Evolutionary conservation across 192 early-diverging fungal species (phyloP), one percentile per base, ranked within the genome.

Genomic region (Coemansia sp.): DNA sequence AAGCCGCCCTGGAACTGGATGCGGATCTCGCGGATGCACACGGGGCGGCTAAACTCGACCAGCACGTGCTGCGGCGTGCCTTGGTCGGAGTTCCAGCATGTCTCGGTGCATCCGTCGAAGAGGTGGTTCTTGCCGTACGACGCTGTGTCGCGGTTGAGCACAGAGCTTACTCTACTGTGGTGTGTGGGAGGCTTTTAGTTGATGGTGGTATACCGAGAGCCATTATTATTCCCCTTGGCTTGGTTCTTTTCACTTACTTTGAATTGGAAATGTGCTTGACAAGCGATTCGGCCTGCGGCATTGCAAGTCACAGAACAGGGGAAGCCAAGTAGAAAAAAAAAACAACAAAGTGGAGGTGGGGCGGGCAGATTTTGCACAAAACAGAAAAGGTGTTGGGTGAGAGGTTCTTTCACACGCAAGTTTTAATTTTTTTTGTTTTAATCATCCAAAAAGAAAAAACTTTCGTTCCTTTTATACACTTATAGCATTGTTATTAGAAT

Each of bases 71-170:
- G 93, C 4, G 92, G 89, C 15, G 85, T 66, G 33, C 91, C 90
- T 81, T 91, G 87, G 65, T 94, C 93, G 20, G 91, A 93, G 78
- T 95, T 95, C 95, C 95, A 97, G 78, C 95, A 97, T 0, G 95
- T 97, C 59, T 95, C 94, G 38, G 76, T 71, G 66, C 65, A 86
- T 25, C 84, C 83, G 69, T 97, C 95, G 14, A 85, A 90, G 34
- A 97, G 71, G 73, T 86, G 81, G 59, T 93, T 86, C 65, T 94
- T 95, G 62, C 94, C 95, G 64, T 86, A 93, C 43, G 78, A 84
- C 17, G 82, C 71, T 9, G 75, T 81, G 65, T 97, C 93, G 23
- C 87, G 85, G 81, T 93, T 92, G 22, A 93, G 83, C 11, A 93
- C 91, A 9, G 95, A 95, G 81, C 90, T 92, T 29, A 95, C 93